phyloP scores from a whole-genome alignment of 208 protist species.

The Trypanosoma scelopori region DNA sequence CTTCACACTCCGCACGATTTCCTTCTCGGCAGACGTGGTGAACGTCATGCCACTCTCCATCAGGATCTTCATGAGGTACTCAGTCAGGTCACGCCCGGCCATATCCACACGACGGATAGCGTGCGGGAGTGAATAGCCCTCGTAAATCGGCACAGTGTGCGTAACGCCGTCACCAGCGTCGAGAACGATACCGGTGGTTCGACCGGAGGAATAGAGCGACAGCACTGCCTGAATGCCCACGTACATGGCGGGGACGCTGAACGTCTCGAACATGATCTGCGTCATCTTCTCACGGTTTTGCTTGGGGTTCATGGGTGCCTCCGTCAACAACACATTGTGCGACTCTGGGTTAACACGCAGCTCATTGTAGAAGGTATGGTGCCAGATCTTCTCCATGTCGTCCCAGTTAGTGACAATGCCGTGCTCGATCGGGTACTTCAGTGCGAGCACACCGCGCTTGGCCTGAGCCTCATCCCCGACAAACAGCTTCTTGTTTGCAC shows the following conservation, averaged over 20 bases:
- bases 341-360: constrained; percentile 97
- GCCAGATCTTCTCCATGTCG: constrained; percentile 98
- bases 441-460: constrained; percentile 92
- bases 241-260: constrained; percentile 90
- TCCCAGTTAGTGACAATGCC: constrained; percentile 98
- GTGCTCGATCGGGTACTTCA: constrained; percentile 95
- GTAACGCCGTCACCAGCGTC: constrained; percentile 94
- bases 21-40: constrained; percentile 94
- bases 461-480: constrained; percentile 95
- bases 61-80: constrained; percentile 94
- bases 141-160: constrained; percentile 93
- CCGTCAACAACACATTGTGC: constrained; percentile 95
- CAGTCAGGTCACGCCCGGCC: constrained; percentile 94
- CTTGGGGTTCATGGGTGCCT: constrained; percentile 93
- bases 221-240: constrained; percentile 97
- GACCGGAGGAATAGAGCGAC: constrained; percentile 92
- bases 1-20: constrained; percentile 96
- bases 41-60: constrained; percentile 96
- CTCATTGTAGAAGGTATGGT: constrained; percentile 99
- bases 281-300: constrained; percentile 95
- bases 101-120: constrained; percentile 88
- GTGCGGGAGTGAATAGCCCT: constrained; percentile 91
- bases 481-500: constrained; percentile 94
- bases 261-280: constrained; percentile 95
- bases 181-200: constrained; percentile 92